A percentile compares a stretch with the other conserved stretches of the same genome.
Evolutionary conservation across 1,284 basidiomycete genomes (phyloP).

Genomic region (Uromyces viciae-fabae): DNA sequence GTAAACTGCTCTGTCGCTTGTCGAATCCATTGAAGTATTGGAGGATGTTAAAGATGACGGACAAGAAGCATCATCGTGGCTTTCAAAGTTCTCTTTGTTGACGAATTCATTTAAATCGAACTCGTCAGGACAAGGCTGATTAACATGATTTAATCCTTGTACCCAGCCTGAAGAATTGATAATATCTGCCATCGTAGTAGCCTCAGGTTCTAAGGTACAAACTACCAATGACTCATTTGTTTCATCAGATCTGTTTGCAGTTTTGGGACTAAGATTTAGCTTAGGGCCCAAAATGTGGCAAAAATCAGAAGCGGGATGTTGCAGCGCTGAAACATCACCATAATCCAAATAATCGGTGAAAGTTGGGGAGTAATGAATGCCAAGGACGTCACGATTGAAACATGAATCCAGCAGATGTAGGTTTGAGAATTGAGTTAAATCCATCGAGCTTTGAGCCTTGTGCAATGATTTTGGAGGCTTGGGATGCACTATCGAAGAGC

Average conservation of each 20-base stretch:
- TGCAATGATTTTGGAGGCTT: constrained; percentile 29
- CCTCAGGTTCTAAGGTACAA: not conserved
- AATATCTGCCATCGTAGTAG: not conserved
- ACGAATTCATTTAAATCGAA: constrained; percentile 26
- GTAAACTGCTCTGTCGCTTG: constrained; percentile 23
- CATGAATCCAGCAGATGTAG: constrained; percentile 15
- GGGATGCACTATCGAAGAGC: not conserved
- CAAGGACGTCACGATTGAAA: not conserved
- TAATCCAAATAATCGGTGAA: constrained; percentile 23
- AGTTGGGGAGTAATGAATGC: not conserved
- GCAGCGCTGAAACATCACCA: not conserved
- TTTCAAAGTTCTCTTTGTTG: not conserved
- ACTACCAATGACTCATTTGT: not conserved
- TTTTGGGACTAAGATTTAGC: not conserved
- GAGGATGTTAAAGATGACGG: constrained; percentile 23
- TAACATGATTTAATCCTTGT: constrained; percentile 20
- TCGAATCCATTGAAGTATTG: constrained; percentile 5
- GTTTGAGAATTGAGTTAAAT: constrained; percentile 43
- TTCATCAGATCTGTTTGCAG: not conserved
- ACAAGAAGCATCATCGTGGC: constrained; percentile 15
- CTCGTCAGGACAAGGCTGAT: constrained; percentile 29
- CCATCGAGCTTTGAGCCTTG: constrained; percentile 43
- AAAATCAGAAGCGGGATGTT: not conserved
- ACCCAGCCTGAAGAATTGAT: constrained; percentile 28
- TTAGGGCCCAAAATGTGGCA: not conserved